These are phyloP conservation scores for Wickerhamomyces sp. DNA, from an alignment of 1,139 yeast species.

Conservation along the genomic window DNA sequence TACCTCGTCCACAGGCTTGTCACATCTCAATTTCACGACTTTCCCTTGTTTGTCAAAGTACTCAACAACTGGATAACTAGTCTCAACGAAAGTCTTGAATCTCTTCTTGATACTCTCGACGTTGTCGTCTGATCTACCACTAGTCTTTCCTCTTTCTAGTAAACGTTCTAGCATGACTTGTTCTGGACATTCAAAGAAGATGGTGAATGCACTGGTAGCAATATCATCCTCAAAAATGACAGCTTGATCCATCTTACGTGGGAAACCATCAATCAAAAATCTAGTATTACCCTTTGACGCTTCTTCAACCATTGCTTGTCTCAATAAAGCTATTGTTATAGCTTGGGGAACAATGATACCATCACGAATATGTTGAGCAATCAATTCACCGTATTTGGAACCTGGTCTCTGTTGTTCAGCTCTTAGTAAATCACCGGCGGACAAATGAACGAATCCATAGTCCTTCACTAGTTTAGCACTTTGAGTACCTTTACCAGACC, in stretches of 20 bases:
- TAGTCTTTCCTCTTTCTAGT: constrained; percentile 87
- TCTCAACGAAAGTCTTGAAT: constrained; percentile 78
- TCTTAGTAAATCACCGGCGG: constrained; percentile 92
- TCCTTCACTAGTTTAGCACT: constrained; percentile 79
- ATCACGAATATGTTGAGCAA: constrained; percentile 77
- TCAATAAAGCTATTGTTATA: constrained; percentile 78
- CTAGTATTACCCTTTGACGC: constrained; percentile 44
- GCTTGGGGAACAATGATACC: constrained; percentile 96
- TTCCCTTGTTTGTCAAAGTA: constrained; percentile 70
- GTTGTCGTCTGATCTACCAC: constrained; percentile 93
- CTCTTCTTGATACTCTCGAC: constrained; percentile 86
- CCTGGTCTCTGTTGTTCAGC: constrained; percentile 85
- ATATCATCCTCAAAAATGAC: constrained; percentile 79
- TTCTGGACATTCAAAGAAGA: constrained; percentile 95
- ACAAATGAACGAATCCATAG: constrained; percentile 77
- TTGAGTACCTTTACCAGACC: constrained; percentile 97
- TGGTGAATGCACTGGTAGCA: constrained; percentile 69
- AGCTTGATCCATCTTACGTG: constrained; percentile 98
- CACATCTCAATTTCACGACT: constrained; percentile 77
- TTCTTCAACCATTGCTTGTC: constrained; percentile 67
- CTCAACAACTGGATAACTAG: constrained; percentile 93
- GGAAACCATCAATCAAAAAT: constrained; percentile 93
- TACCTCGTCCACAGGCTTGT: constrained; percentile 75
- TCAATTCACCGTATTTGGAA: constrained; percentile 79
- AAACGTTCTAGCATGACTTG: constrained; percentile 79